Evolutionary conservation across 83 land plant species (phyloP).

Genomic region (Diphasiastrum complanatum): DNA sequence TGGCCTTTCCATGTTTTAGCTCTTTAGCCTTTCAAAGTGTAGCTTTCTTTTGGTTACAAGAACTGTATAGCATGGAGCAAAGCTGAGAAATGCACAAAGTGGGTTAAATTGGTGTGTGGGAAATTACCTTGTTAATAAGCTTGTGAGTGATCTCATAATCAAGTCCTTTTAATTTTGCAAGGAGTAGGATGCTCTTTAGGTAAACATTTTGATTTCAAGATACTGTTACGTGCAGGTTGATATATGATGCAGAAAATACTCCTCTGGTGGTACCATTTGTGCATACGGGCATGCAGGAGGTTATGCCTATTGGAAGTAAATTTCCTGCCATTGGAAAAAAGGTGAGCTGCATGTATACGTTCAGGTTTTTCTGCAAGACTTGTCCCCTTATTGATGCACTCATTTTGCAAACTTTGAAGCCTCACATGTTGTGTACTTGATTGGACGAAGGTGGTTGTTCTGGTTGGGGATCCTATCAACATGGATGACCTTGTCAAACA

Average conservation of each 20-base stretch:
- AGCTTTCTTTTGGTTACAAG: no score
- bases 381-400: background rate
- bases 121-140: no score
- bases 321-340: slow-evolving; percentile 65
- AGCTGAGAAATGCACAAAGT: no score
- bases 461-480: slow-evolving; percentile 83
- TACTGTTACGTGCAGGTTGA: slow-evolving; percentile 46
- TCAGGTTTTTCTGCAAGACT: background rate
- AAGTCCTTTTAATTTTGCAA: no score
- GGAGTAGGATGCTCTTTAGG: no score
- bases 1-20: no score
- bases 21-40: no score
- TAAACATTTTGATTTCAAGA: no score
- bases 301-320: slow-evolving; percentile 80
- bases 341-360: slow-evolving; percentile 24
- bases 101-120: no score
- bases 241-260: slow-evolving; percentile 59
- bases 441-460: slow-evolving; percentile 63
- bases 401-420: background rate
- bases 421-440: background rate
- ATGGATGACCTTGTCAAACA: slow-evolving; percentile 59
- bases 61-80: no score
- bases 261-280: slow-evolving; percentile 92
- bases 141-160: no score
- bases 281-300: slow-evolving; percentile 89